Evolutionary conservation across 495 filamentous ascomycete species (phyloP).

Genomic region (Lophium mytilinum): DNA sequence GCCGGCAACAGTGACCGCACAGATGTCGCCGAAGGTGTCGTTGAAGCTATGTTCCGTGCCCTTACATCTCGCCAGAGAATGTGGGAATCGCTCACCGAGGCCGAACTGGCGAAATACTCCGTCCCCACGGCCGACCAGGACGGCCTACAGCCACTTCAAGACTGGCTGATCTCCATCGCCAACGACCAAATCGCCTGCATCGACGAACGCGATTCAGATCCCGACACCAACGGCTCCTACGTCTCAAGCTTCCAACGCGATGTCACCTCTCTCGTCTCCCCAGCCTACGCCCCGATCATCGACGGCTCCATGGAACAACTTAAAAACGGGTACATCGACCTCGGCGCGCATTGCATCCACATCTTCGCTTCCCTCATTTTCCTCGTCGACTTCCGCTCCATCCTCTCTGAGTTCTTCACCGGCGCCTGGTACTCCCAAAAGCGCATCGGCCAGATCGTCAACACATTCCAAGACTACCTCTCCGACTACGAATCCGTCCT

Average conservation of each 20-base stretch:
- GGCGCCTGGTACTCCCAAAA: slow-evolving; percentile 74
- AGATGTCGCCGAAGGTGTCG: slow-evolving; percentile 85
- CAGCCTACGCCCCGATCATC: slow-evolving; percentile 64
- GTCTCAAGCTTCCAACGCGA: slow-evolving; percentile 73
- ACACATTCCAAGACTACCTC: slow-evolving; percentile 91
- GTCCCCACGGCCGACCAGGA: slow-evolving; percentile 51
- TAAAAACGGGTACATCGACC: slow-evolving; percentile 85
- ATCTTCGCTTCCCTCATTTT: slow-evolving; percentile 82
- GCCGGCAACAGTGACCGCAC: slow-evolving; percentile 70
- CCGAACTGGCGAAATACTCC: slow-evolving; percentile 70
- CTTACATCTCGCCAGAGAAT: slow-evolving; percentile 69
- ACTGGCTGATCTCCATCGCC: slow-evolving; percentile 92
- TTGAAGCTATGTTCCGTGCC: slow-evolving; percentile 86
- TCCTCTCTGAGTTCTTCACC: slow-evolving; percentile 86
- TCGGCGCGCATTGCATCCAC: slow-evolving; percentile 80
- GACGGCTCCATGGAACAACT: slow-evolving; percentile 63
- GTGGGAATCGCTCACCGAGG: slow-evolving; percentile 81
- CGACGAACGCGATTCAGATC: slow-evolving; percentile 64
- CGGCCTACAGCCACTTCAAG: slow-evolving; percentile 71
- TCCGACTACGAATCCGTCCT: slow-evolving; percentile 72
- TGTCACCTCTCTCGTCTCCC: slow-evolving; percentile 67
- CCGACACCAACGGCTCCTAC: slow-evolving; percentile 63
- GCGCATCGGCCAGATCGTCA: slow-evolving; percentile 79
- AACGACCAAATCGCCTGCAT: slow-evolving; percentile 99
- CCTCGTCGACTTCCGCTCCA: slow-evolving; percentile 69